Base-by-base conservation (phyloP, 495 filamentous ascomycete species). In the Massariosphaeria phaeospora region DNA sequence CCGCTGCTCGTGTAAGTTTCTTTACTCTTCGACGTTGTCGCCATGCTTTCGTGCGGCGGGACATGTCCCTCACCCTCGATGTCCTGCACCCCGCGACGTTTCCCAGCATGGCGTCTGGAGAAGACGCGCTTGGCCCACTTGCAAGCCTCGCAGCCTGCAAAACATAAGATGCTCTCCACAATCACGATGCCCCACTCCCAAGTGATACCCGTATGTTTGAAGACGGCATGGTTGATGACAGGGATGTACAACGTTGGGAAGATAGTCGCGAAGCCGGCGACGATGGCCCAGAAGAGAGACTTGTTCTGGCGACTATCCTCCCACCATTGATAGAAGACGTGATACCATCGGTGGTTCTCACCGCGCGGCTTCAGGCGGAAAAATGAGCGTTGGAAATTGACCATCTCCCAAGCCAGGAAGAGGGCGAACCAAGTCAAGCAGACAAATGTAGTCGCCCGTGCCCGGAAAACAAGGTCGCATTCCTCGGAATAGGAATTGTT, bases 221-320 rank as follows among this genome's bases (percentile, higher is more conserved):
- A 88, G 3, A 88, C 82, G 13, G 73, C 65, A 1, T 65, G 73
- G 64, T 86, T 86, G n/a, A 88, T 65, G 18, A 72, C 75, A 0
- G 84, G 84, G 18, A 88, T 80, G 62, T 86, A 86, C 0, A 86
- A 78, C 10, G 79, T 78, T 0, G 83, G 82, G 59, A 86, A 86
- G 3, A 83, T 77, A 62, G 75, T 73, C 10, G 83, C 26, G 20
- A 75, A 77, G 6, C 83, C 84, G 21, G 82, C 70, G 27, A 80
- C 67, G 12, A 88, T 80, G 27, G 83, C 76, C 76, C 77, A 86
- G 72, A 87, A 86, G 21, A 88, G 70, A 59, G 87, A 86, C 10
- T 69, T 70, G 67, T 88, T 88, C 13, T 39, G 8, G n/a, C n/a
- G n/a, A n/a, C n/a, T n/a, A n/a, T n/a, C n/a, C n/a, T n/a, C n/a